Percentiles rank a stretch among this genome's conserved stretches.
Conservation (phyloP, 345 rosid genomes). For the Stellera chamaejasme region DNA sequence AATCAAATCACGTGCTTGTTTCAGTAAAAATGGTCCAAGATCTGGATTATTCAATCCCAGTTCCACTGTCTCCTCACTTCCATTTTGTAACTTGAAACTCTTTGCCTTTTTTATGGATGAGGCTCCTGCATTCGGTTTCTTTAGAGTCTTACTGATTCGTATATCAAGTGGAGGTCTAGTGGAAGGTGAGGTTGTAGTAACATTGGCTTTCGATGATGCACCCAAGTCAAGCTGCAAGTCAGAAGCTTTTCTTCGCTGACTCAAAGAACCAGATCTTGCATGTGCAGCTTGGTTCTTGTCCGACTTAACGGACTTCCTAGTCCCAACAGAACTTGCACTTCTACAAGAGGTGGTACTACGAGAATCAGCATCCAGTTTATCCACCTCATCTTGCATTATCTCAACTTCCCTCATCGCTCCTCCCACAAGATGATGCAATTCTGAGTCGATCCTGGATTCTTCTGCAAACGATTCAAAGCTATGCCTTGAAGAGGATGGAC, state of each 20-base stretch:
- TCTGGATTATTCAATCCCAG: slow-evolving; percentile 40
- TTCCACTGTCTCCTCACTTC: slow-evolving; percentile 31
- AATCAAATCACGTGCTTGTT: slow-evolving; percentile 67
- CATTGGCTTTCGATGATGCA: slow-evolving; percentile 26
- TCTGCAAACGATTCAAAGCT: slow-evolving; percentile 72
- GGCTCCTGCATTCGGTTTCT: slow-evolving; percentile 30
- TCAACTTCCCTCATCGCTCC: slow-evolving; percentile 56
- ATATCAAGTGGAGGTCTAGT: slow-evolving; percentile 37
- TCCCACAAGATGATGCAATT: slow-evolving; percentile 63
- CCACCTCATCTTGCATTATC: slow-evolving; percentile 42
- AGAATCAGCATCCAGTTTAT: slow-evolving; percentile 34
- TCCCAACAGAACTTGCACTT: slow-evolving; percentile 30
- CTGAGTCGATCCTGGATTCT: slow-evolving; percentile 86
- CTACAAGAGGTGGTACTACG: slow-evolving; percentile 31
- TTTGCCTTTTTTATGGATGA: slow-evolving; percentile 36
- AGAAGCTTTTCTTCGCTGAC: slow-evolving; percentile 26
- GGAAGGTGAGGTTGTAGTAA: slow-evolving; percentile 28
- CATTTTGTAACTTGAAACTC: slow-evolving; percentile 37
- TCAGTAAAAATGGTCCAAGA: slow-evolving; percentile 65
- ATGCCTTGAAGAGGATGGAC: slow-evolving; percentile 67
- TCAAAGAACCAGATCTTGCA: slow-evolving; percentile 31
- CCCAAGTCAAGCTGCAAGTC: slow-evolving; percentile 21
- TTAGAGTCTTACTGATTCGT: slow-evolving; percentile 28
- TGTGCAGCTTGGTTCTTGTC: slow-evolving; percentile 28
- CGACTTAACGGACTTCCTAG: slow-evolving; percentile 40